Evolutionary conservation across 306 rosid species (phyloP).

Genomic region (Nissolia schottii): DNA sequence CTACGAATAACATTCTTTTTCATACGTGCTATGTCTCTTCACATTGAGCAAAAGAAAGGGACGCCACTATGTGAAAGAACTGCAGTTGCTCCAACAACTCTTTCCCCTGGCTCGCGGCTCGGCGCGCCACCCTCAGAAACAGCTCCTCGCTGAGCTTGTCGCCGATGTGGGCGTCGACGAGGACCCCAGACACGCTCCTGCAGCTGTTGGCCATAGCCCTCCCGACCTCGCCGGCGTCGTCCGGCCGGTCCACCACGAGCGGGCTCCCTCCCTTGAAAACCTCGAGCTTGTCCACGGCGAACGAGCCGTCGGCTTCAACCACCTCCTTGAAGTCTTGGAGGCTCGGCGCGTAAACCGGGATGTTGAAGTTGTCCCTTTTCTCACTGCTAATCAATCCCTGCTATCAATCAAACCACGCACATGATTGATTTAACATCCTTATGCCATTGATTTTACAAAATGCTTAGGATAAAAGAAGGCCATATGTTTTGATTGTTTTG

Average conservation of each 20-base stretch:
- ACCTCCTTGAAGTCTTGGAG: conserved; percentile 85
- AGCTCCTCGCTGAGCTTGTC: conserved; percentile 71
- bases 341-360: conserved; percentile 88
- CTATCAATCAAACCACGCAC: not conserved
- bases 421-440: not conserved
- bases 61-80: conserved; percentile 90
- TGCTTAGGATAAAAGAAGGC: not conserved
- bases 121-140: conserved; percentile 49
- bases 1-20: no score
- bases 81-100: conserved; percentile 74
- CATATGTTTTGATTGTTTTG: conserved; percentile 1
- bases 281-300: conserved; percentile 77
- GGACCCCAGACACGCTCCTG: conserved; percentile 75
- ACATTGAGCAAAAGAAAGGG: conserved; percentile 57
- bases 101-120: conserved; percentile 65
- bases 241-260: conserved; percentile 68
- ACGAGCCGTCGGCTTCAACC: conserved; percentile 80
- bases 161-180: conserved; percentile 92
- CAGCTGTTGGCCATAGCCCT: conserved; percentile 73
- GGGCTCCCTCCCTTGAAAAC: conserved; percentile 98
- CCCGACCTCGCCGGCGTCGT: conserved; percentile 65
- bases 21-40: no score
- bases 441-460: not conserved
- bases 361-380: conserved; percentile 74
- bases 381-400: conserved; percentile 74